Evolutionary conservation across 768 basidiomycete genomes (phyloP).

Genomic region (Russula foetens): DNA sequence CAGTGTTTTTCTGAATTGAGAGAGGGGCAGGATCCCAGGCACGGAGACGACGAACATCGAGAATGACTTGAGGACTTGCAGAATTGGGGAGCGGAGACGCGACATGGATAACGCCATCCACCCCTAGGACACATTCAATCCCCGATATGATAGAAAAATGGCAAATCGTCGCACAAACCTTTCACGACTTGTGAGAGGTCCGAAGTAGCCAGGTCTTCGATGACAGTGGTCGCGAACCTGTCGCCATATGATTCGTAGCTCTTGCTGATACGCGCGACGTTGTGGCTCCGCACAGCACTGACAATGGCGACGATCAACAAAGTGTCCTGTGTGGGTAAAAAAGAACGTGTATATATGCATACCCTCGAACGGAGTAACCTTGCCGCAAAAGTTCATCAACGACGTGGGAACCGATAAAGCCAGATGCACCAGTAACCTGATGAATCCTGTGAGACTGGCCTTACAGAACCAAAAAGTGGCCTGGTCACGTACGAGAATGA

Average conservation of each 20-base stretch:
- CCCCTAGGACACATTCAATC: too few relatives aligned
- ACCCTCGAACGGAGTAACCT: slow-evolving; percentile 45
- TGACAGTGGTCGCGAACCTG: slow-evolving; percentile 15
- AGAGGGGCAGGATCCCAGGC: not conserved
- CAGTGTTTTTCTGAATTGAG: not conserved
- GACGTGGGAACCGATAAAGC: slow-evolving; percentile 27
- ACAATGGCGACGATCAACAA: not conserved
- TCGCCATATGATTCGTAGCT: slow-evolving; percentile 17
- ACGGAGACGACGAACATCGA: slow-evolving; percentile 2
- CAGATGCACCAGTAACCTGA: slow-evolving; percentile 39
- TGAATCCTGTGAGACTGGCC: not conserved
- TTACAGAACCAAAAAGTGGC: not conserved
- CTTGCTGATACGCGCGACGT: slow-evolving; percentile 10
- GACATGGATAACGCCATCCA: slow-evolving; percentile 16
- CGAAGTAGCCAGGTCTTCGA: slow-evolving; percentile 21
- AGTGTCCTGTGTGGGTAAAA: not conserved
- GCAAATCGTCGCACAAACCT: too few relatives aligned
- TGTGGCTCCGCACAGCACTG: slow-evolving; percentile 21
- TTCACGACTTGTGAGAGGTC: slow-evolving; percentile 19
- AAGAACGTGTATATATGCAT: not conserved
- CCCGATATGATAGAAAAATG: too few relatives aligned
- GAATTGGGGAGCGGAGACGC: slow-evolving; percentile 8
- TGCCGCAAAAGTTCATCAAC: slow-evolving; percentile 31
- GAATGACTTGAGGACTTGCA: slow-evolving; percentile 8
- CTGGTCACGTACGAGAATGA: slow-evolving; percentile 1